Base-by-base conservation (phyloP, 1,284 basidiomycete species). In the Malassezia arunalokei region DNA sequence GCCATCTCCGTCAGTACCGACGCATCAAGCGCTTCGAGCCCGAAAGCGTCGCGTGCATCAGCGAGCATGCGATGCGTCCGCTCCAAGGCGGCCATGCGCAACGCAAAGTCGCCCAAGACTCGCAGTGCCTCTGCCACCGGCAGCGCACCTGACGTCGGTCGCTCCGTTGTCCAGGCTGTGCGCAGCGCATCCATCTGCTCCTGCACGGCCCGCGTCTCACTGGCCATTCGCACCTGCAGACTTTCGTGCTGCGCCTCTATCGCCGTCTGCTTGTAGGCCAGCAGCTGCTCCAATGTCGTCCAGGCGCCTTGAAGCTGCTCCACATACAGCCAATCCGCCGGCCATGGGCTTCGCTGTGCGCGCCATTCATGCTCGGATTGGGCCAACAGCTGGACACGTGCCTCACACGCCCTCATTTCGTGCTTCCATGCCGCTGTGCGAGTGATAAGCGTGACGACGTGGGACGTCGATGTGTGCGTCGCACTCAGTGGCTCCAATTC, bases 391-490 rank as follows among this genome's bases (percentile, higher is more conserved):
- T 90, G 87, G 71, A 98, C 90, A 80, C 92, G 86, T 14, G 90
- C 87, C n/a, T 83, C 84, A 94, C 94, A 98, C 80, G 83, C 80
- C 76, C 89, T 87, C 53, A 88, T 87, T 78, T 91, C 94, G 73
- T 86, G 84, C 78, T 96, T 96, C 63, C 98, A 81, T 78, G 96
- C 91, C 76, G 98, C 92, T 0, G 98, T 91, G 72, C 95, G 95
- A 24, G 94, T 99, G 76, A 99, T 96, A 76, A 98, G 95, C 0
- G 87, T 85, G 62, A 99, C 94, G 71, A 94, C 90, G 58, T 91
- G 90, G 37, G 91, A 92, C 70, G 94, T 98, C 50, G 80, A 80
- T 42, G 64, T 61, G 52, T 62, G 58, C 33, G 64, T 64, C 73
- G 89, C 87, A 42, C 84, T 84, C 66, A 87, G 82, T 56, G 88